Conservation (phyloP, 352 stramenopile genomes). For the Phytophthora podocarpi region DNA sequence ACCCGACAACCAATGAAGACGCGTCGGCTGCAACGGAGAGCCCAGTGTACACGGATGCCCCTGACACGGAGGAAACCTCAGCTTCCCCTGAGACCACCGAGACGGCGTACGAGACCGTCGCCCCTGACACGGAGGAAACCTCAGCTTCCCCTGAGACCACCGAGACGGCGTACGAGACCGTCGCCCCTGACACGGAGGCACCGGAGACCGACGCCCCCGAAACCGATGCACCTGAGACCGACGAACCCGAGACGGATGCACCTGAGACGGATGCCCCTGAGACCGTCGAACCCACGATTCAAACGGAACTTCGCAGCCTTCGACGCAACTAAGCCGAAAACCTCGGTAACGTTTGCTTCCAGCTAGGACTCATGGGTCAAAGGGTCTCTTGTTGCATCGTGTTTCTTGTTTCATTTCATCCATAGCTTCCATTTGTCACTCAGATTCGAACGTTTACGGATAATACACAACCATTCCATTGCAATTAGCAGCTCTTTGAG, state of each 20-base stretch:
- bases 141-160: background rate
- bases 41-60: background rate
- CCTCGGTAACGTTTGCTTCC: background rate
- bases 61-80: constrained; percentile 1
- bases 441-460: constrained; percentile 5
- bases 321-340: constrained; percentile 20
- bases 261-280: constrained; percentile 1
- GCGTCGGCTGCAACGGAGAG: background rate
- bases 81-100: background rate
- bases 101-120: too few relatives aligned
- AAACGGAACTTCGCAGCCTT: constrained; percentile 5
- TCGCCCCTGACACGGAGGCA: background rate
- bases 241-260: background rate
- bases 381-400: constrained; percentile 7
- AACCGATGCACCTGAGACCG: background rate
- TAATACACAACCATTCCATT: constrained; percentile 18
- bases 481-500: background rate
- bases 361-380: background rate
- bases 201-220: constrained; percentile 1
- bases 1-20: background rate
- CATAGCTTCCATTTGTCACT: constrained; percentile 12
- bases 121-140: too few relatives aligned
- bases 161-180: too few relatives aligned
- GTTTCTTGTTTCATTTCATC: constrained; percentile 28
- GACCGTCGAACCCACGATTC: background rate